Evolutionary conservation across 331 rosid genomes (phyloP).

Genomic region (Malus hybrid): DNA sequence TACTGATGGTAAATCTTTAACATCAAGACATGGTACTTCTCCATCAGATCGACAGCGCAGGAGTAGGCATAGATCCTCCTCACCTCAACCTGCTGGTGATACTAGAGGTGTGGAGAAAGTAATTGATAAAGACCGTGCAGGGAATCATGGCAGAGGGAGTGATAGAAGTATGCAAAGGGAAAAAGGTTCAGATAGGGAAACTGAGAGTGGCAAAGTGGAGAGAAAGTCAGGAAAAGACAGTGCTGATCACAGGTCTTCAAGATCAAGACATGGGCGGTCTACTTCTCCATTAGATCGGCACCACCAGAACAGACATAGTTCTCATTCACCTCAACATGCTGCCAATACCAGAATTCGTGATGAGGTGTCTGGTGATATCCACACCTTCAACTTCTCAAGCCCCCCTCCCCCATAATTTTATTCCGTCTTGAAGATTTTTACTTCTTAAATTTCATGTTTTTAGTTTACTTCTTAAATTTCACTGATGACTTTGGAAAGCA

Average conservation of each 20-base stretch:
- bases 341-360: conserved; percentile 52
- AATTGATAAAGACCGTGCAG: conserved; percentile 4
- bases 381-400: conserved; percentile 27
- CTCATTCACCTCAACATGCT: conserved; percentile 49
- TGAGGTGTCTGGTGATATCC: conserved; percentile 99
- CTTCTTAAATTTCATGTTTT: background rate
- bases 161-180: conserved; percentile 23
- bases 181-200: conserved; percentile 45
- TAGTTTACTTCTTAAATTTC: background rate
- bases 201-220: conserved; percentile 37
- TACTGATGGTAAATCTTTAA: no score
- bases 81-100: conserved; percentile 39
- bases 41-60: conserved; percentile 42
- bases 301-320: conserved; percentile 44
- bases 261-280: conserved; percentile 57
- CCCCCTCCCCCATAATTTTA: background rate
- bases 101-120: conserved; percentile 41
- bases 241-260: conserved; percentile 42
- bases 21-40: conserved; percentile 13
- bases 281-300: conserved; percentile 39
- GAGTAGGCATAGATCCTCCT: conserved; percentile 55
- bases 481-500: background rate
- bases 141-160: conserved; percentile 13
- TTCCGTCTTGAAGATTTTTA: background rate
- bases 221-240: conserved; percentile 40